Base-by-base conservation (phyloP, 148 eudicot species). In the Vaccinium myrtillus region DNA sequence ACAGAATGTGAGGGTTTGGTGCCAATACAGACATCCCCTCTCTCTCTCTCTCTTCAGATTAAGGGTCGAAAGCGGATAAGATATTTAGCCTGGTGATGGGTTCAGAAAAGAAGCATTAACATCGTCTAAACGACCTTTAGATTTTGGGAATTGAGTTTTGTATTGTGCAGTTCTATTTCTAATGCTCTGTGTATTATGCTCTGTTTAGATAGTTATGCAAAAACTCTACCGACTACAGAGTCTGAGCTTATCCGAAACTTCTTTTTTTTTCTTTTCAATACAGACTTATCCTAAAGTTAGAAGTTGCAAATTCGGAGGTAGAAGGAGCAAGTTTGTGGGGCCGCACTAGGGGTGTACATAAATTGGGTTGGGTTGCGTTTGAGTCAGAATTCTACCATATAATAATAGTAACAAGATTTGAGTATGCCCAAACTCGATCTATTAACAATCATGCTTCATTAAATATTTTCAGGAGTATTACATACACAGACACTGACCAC, bases 1-100 rank as follows among this genome's bases (percentile, higher is more conserved):
- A 88, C 18, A 89, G 69, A 77, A 88, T 80, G 67, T 88, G 90
- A 23, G 91, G 80, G 77, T 90, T 91, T 85, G 93, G 88, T n/a
- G 90, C 89, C 82, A 91, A 77, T 81, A 88, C 78, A 32, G 87
- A 88, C 93, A 91, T 91, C 18, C 23, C 56, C 65, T 55, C 58
- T 50, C n/a, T 73, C 50, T 36, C 49, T 32, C 48, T 51, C 63
- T 43, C 49, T 21, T 39, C 43, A 25, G 15, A 15, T 19, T 19
- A 23, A 13, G 61, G 25, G 9, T 55, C 36, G 15, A 55, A 61
- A 48, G 79, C 55, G 80, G 87, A 87, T 84, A 83, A 87, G 86
- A 88, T 88, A 80, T 83, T 87, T 85, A 4, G 76, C 70, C 19
- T 15, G 54, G 19, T 4, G 16, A 12, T 32, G 82, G 78, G 58